Conservation (phyloP, 2,329 filamentous ascomycete species). For the Aureobasidium sp. region DNA sequence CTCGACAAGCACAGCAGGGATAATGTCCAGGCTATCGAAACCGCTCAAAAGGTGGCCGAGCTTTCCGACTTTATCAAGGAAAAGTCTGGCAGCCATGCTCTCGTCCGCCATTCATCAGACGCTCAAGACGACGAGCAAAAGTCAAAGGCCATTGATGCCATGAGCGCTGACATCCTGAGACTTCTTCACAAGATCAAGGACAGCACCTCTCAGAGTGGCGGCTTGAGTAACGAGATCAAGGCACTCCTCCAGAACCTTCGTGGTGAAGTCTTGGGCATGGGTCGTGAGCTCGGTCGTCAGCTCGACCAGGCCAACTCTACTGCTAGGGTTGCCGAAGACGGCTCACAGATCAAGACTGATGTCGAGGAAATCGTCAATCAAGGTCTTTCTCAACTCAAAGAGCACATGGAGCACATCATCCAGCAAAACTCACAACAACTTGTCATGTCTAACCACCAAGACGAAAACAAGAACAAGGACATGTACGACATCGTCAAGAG, state of each 20-base stretch:
- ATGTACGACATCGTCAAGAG: slow-evolving; percentile 77
- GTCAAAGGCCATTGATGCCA: slow-evolving; percentile 42
- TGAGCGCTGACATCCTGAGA: slow-evolving; percentile 69
- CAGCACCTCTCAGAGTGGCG: slow-evolving; percentile 78
- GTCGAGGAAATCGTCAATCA: slow-evolving; percentile 70
- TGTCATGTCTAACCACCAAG: slow-evolving; percentile 11
- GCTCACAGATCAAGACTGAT: slow-evolving; percentile 50
- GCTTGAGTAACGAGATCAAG: slow-evolving; percentile 86
- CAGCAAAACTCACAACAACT: slow-evolving; percentile 56
- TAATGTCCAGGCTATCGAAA: slow-evolving; percentile 40
- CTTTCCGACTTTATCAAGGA: slow-evolving; percentile 44
- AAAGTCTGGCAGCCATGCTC: slow-evolving; percentile 43
- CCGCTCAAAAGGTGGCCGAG: slow-evolving; percentile 57
- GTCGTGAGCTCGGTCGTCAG: slow-evolving; percentile 76
- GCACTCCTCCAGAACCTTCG: slow-evolving; percentile 80
- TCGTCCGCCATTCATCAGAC: slow-evolving; percentile 39
- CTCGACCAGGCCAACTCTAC: slow-evolving; percentile 41
- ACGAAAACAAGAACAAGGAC: slow-evolving; percentile 53
- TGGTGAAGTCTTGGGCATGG: slow-evolving; percentile 91
- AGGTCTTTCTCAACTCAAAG: slow-evolving; percentile 70
- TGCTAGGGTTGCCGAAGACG: slow-evolving; percentile 35
- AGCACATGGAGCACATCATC: slow-evolving; percentile 73
- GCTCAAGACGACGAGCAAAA: slow-evolving; percentile 21
- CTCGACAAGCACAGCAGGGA: slow-evolving; percentile 48
- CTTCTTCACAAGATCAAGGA: slow-evolving; percentile 83